Conservation (phyloP, 176 grass and related monocot genomes). For the Aegilops sharonensis region DNA sequence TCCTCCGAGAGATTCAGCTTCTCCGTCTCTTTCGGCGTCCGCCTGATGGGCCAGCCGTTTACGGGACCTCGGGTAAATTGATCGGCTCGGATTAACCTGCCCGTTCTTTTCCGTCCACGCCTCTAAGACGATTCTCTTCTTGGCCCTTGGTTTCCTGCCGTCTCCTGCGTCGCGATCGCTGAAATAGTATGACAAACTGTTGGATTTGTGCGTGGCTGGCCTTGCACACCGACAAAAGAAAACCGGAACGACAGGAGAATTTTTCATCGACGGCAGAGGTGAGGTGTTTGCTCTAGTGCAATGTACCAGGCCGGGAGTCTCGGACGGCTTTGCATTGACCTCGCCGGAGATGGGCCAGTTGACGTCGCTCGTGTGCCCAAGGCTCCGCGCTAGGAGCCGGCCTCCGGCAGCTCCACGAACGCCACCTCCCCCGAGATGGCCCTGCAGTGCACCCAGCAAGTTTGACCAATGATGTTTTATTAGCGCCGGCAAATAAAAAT, state of each 20-base stretch:
- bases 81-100: neutral
- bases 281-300: neutral
- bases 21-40: slow-evolving; percentile 31
- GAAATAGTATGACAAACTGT: neutral
- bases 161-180: neutral
- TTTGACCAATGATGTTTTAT: neutral
- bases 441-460: slow-evolving; percentile 33
- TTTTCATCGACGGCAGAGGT: neutral
- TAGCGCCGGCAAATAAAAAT: neutral
- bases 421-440: slow-evolving; percentile 84
- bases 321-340: slow-evolving; percentile 67
- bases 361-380: slow-evolving; percentile 88
- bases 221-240: neutral
- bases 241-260: neutral
- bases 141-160: neutral
- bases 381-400: slow-evolving; percentile 44
- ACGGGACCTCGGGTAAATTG: neutral
- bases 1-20: slow-evolving; percentile 12
- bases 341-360: slow-evolving; percentile 90
- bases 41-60: neutral
- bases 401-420: slow-evolving; percentile 85
- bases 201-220: neutral
- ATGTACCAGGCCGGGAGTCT: slow-evolving; percentile 69
- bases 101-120: neutral
- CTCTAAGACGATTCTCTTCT: neutral